Base-by-base conservation (phyloP, 2,329 filamentous ascomycete species). In the Hypoxylon sp. region DNA sequence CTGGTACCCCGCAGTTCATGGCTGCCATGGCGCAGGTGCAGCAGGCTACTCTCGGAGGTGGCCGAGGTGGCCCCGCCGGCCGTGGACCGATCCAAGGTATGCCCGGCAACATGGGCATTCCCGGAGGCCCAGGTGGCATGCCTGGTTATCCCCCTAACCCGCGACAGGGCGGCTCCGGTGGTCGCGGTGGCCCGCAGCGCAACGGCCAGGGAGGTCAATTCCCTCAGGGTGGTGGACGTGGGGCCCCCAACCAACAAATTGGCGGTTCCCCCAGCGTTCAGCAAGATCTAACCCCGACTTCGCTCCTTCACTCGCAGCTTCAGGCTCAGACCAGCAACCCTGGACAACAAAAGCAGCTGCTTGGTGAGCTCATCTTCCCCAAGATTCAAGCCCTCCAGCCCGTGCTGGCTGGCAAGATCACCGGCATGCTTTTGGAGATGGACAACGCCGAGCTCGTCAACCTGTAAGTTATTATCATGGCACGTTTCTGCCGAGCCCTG, bases 381-480 rank as follows among this genome's bases (percentile, higher is more conserved):
- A 99, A 97, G 88, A 97, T 99, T 69, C 87, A 92, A 74, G 86
- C 84, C 63, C 87, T 96, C 76, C 94, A 99, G 80, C 89, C 91
- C 54, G 92, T 97, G 67, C 82, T 99, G 68, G 94, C 94, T 58
- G 94, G 94, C 71, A 99, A 99, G 87, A 97, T 99, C 74, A 99
- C 94, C 57, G 94, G 94, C 77, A 99, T 99, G 94, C 88, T 99
- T 67, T 78, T 99, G 67, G 94, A 99, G 84, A 99, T 99, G 94
- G 94, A 97, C 68, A 97, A 97, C 77, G 73, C 81, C 50, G 94
- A 99, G 80, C 81, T 99, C 66, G 83, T 99, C 70, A 90, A 90
- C 77, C 84, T 99, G 90, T 96, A 88, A 90, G 92, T 90, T 60
- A 17, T n/a, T n/a, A n/a, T n/a, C n/a, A n/a, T n/a, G n/a, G n/a